These are phyloP conservation scores for Zymoseptoria tritici DNA, from an alignment of 2,329 filamentous ascomycete genomes.

Conservation along the genomic window DNA sequence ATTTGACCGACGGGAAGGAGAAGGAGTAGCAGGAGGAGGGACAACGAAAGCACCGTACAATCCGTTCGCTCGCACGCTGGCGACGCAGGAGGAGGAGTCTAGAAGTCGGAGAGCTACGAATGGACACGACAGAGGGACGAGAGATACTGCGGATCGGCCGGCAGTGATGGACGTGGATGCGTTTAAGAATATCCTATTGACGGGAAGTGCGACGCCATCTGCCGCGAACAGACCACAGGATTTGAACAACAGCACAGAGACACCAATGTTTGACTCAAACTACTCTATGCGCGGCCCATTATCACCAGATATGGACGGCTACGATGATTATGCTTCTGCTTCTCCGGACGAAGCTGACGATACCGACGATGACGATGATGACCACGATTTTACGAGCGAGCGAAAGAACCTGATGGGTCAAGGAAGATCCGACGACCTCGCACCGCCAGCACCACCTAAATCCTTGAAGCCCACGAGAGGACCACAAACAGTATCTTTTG, in stretches of 20 bases:
- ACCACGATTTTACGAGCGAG: conserved; percentile 27
- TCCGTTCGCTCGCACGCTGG: conserved; percentile 29
- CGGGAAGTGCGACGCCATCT: conserved; percentile 47
- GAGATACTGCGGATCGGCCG: conserved; percentile 2
- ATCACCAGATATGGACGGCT: conserved; percentile 47
- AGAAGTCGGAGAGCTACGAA: background rate
- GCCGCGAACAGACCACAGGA: conserved; percentile 15
- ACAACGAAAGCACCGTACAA: conserved; percentile 25
- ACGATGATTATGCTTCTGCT: conserved; percentile 9
- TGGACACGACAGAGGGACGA: conserved; percentile 4
- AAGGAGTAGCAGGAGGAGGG: background rate
- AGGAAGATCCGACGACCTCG: conserved; percentile 40
- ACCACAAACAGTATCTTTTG: conserved; percentile 31
- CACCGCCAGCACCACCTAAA: conserved; percentile 63
- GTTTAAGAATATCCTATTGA: conserved; percentile 67
- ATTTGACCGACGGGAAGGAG: conserved; percentile 2
- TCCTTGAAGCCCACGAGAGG: conserved; percentile 57
- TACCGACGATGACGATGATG: conserved; percentile 36
- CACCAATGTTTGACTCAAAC: conserved; percentile 47
- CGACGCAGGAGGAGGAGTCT: conserved; percentile 11
- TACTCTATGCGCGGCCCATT: conserved; percentile 36
- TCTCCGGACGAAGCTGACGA: conserved; percentile 22
- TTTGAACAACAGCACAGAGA: conserved; percentile 47
- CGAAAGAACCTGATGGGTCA: conserved; percentile 21
- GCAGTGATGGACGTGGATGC: conserved; percentile 62